A percentile compares a stretch with the other conserved stretches of the same genome.
These are phyloP conservation scores for Penicillium tannophilum DNA, from an alignment of 495 filamentous ascomycete species.

Conservation along the genomic window DNA sequence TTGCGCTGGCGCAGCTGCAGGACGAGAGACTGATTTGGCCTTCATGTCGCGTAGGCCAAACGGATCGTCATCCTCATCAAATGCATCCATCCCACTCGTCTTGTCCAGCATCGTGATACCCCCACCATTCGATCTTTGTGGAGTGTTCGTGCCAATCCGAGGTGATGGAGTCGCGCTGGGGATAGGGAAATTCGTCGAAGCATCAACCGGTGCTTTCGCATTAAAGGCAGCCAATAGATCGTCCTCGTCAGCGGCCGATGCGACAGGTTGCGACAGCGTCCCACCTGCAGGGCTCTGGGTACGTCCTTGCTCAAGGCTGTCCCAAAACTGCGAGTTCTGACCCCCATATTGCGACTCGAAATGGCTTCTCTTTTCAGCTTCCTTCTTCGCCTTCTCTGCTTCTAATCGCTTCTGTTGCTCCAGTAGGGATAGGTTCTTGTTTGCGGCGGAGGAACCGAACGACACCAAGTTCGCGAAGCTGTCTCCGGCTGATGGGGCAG, in stretches of 20 bases:
- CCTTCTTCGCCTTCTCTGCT: constrained; percentile 74
- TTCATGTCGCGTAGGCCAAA: constrained; percentile 80
- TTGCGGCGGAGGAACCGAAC: constrained; percentile 65
- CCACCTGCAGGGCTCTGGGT: constrained; percentile 40
- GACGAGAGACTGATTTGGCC: constrained; percentile 40
- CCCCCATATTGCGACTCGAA: constrained; percentile 75
- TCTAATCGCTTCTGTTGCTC: constrained; percentile 83
- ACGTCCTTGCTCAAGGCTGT: constrained; percentile 56
- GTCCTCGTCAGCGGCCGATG: constrained; percentile 50
- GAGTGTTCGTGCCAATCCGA: constrained; percentile 21
- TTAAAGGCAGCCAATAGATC: constrained; percentile 65
- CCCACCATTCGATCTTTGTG: constrained; percentile 23
- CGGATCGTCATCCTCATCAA: constrained; percentile 70
- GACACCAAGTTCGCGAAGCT: constrained; percentile 89
- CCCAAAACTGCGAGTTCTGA: constrained; percentile 67
- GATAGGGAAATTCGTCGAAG: constrained; percentile 60
- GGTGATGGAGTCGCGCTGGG: constrained; percentile 41
- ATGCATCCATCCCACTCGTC: constrained; percentile 21
- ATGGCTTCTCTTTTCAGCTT: constrained; percentile 67
- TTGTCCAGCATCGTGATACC: constrained; percentile 29
- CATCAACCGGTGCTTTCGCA: constrained; percentile 60
- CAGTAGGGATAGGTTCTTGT: constrained; percentile 71
- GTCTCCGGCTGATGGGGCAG: constrained; percentile 67
- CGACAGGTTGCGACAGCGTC: constrained; percentile 54
- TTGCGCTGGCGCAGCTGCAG: constrained; percentile 37